These are phyloP conservation scores for Cenchrus fungigraminus DNA, from an alignment of 176 grass and related monocot genomes.

Conservation along the genomic window DNA sequence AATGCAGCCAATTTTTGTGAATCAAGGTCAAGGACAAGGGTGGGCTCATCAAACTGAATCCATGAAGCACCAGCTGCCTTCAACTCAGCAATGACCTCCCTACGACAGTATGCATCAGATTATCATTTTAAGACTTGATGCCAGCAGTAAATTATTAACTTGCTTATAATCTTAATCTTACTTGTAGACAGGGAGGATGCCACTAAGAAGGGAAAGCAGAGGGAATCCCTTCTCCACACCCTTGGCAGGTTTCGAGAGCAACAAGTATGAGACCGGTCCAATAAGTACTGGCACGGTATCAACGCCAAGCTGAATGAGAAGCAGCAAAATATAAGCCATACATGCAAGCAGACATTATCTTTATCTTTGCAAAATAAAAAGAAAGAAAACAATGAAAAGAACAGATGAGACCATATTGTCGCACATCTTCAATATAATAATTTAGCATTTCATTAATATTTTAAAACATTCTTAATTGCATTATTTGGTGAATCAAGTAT, in stretches of 20 bases:
- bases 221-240: slow-evolving; percentile 87
- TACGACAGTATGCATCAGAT: slow-evolving; percentile 38
- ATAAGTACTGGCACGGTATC: slow-evolving; percentile 83
- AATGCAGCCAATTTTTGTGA: slow-evolving; percentile 74
- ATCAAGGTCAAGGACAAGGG: slow-evolving; percentile 83
- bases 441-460: background rate
- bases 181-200: slow-evolving; percentile 88
- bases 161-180: slow-evolving; percentile 69
- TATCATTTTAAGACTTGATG: slow-evolving; percentile 31
- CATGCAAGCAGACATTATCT: background rate
- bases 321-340: slow-evolving; percentile 10
- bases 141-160: background rate
- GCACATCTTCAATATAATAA: background rate
- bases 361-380: background rate
- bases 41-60: slow-evolving; percentile 97
- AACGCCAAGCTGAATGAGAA: slow-evolving; percentile 69
- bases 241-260: slow-evolving; percentile 91
- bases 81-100: slow-evolving; percentile 87
- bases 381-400: background rate
- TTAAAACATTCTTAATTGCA: background rate
- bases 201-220: slow-evolving; percentile 82
- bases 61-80: slow-evolving; percentile 89
- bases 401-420: background rate
- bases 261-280: slow-evolving; percentile 93
- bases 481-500: background rate